A percentile compares a stretch with the other conserved stretches of the same genome.
Conservation (phyloP, 441 rosid genomes). For the Mallotus repandus region DNA sequence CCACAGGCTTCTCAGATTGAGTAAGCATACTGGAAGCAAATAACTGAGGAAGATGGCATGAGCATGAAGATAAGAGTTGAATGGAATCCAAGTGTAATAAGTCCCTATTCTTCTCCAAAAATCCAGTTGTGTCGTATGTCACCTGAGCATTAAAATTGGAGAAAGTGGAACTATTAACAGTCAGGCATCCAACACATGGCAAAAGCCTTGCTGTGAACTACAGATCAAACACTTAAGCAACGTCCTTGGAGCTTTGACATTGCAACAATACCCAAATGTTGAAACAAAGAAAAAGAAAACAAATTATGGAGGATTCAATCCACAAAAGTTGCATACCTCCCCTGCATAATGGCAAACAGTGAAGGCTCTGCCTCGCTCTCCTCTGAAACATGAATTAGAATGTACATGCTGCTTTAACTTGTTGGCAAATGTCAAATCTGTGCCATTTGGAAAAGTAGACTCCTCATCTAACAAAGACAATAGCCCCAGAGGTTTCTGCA, state of each 20-base stretch:
- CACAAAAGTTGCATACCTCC: constrained; percentile 51
- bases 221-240: background rate
- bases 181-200: constrained; percentile 15
- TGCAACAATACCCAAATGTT: background rate
- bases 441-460: constrained; percentile 95
- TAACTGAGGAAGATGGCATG: constrained; percentile 80
- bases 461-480: constrained; percentile 93
- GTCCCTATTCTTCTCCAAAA: constrained; percentile 98
- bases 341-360: constrained; percentile 93
- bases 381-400: constrained; percentile 75
- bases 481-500: constrained; percentile 94
- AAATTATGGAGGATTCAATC: background rate
- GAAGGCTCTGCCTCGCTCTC: constrained; percentile 81
- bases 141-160: constrained; percentile 55
- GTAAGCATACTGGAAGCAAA: constrained; percentile 91
- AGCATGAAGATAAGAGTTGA: constrained; percentile 87
- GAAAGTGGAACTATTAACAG: constrained; percentile 31
- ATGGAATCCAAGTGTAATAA: constrained; percentile 90
- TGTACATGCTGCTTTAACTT: constrained; percentile 89
- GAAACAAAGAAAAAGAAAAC: background rate
- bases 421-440: constrained; percentile 91
- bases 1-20: constrained; percentile 78
- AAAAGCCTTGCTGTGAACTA: background rate
- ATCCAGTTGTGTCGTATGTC: constrained; percentile 88
- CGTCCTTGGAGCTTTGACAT: constrained; percentile 2